These are phyloP conservation scores for Seminavis robusta DNA, from an alignment of 108 stramenopile species.

Conservation along the genomic window DNA sequence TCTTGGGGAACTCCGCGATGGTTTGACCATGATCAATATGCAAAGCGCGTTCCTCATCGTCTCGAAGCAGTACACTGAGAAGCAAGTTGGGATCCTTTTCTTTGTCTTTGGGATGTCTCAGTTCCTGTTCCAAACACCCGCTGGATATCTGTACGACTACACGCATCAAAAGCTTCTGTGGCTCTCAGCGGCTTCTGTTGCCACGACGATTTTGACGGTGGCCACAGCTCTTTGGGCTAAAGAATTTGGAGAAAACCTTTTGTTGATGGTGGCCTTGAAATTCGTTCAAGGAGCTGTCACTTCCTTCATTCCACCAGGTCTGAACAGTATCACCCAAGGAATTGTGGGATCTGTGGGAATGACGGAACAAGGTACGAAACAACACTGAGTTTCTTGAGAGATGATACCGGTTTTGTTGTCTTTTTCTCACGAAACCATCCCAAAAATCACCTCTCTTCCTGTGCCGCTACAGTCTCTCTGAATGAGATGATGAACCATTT, in stretches of 20 bases:
- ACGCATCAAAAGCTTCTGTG: conserved; percentile 68
- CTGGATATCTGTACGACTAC: conserved; percentile 86
- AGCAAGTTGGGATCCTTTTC: conserved; percentile 85
- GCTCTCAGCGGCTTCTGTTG: conserved; percentile 58
- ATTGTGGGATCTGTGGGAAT: conserved; percentile 84
- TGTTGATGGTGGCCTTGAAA: conserved; percentile 76
- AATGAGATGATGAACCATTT: conserved; percentile 92
- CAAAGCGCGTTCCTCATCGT: conserved; percentile 85
- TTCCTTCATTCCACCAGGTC: conserved; percentile 82
- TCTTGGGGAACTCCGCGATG: conserved; percentile 87
- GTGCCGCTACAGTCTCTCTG: too few relatives aligned
- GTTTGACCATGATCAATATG: conserved; percentile 92
- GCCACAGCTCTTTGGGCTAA: conserved; percentile 70
- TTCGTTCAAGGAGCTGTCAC: conserved; percentile 80
- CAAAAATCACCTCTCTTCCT: too few relatives aligned
- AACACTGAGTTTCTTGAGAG: too few relatives aligned
- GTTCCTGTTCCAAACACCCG: conserved; percentile 85
- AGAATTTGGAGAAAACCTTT: conserved; percentile 62
- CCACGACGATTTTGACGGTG: conserved; percentile 66
- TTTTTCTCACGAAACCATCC: too few relatives aligned
- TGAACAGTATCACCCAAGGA: conserved; percentile 87
- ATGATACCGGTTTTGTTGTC: too few relatives aligned
- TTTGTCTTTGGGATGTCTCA: conserved; percentile 89
- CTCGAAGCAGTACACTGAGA: conserved; percentile 75
- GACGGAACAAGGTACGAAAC: conserved; percentile 82